Evolutionary conservation across 2,329 filamentous ascomycete species (phyloP).

Genomic region (Pseudocercospora macadamiae): DNA sequence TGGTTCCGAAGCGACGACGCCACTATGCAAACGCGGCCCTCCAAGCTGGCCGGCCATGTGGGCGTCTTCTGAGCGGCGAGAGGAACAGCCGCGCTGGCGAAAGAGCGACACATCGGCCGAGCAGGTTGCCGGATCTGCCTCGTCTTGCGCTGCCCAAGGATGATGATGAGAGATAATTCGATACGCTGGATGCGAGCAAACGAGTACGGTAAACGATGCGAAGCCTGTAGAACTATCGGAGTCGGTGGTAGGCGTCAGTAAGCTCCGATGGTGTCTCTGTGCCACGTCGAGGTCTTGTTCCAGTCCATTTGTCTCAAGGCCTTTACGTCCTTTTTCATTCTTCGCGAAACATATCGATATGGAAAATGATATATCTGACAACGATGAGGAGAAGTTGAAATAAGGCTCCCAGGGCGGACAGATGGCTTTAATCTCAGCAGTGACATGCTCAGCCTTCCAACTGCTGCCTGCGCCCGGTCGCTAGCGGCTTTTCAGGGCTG

Average conservation of each 20-base stretch:
- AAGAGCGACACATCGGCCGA: background rate
- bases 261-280: slow-evolving; percentile 1
- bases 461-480: background rate
- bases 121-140: too few relatives aligned
- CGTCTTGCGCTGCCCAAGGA: too few relatives aligned
- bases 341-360: background rate
- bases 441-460: background rate
- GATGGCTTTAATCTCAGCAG: background rate
- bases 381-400: background rate
- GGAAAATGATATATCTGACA: too few relatives aligned
- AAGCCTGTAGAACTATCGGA: too few relatives aligned
- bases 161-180: too few relatives aligned
- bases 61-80: background rate
- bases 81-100: background rate
- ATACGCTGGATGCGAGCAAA: background rate
- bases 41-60: background rate
- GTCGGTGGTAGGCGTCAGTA: background rate
- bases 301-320: background rate
- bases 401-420: background rate
- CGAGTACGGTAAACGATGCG: background rate
- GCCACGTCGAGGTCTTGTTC: background rate
- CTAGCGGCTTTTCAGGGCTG: background rate
- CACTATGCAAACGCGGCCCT: background rate
- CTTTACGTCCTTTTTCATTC: background rate
- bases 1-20: background rate